phyloP scores from a whole-genome alignment of 176 grass and related monocot genomes.

The Olyra latifolia region DNA sequence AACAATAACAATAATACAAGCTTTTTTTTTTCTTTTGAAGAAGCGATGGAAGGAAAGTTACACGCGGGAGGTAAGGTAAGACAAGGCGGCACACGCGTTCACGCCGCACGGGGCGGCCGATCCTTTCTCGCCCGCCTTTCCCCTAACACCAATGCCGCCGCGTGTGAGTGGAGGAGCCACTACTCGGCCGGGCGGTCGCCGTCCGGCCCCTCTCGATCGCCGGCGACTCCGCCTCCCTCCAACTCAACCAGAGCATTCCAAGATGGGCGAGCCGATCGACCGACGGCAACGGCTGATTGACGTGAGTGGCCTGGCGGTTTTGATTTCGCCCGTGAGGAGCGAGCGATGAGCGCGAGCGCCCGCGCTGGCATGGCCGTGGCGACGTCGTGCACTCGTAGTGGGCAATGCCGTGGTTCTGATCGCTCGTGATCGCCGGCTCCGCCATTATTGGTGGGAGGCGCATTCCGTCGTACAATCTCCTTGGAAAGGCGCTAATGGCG shows the following conservation, averaged over 20 bases:
- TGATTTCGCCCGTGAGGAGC: no score
- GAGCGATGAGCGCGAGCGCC: no score
- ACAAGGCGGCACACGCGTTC: not conserved
- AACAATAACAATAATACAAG: not conserved
- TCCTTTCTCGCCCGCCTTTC: not conserved
- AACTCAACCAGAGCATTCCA: not conserved
- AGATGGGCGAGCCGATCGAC: not conserved
- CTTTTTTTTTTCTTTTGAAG: not conserved
- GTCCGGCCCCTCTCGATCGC: not conserved
- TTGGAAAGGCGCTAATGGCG: not conserved
- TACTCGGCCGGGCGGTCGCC: not conserved
- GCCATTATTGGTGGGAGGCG: not conserved
- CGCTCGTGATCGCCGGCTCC: not conserved
- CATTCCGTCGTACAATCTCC: not conserved
- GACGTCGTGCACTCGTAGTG: not conserved
- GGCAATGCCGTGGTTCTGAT: not conserved
- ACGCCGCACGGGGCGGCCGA: not conserved
- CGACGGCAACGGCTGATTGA: not conserved
- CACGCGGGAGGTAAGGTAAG: not conserved
- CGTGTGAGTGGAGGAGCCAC: conserved; percentile 29
- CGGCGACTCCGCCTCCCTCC: not conserved
- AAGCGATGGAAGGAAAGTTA: not conserved
- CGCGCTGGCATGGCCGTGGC: not conserved
- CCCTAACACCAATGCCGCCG: not conserved
- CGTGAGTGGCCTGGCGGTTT: not conserved